phyloP scores from a whole-genome alignment of 1,284 basidiomycete species.

The Neonothopanus nambi region DNA sequence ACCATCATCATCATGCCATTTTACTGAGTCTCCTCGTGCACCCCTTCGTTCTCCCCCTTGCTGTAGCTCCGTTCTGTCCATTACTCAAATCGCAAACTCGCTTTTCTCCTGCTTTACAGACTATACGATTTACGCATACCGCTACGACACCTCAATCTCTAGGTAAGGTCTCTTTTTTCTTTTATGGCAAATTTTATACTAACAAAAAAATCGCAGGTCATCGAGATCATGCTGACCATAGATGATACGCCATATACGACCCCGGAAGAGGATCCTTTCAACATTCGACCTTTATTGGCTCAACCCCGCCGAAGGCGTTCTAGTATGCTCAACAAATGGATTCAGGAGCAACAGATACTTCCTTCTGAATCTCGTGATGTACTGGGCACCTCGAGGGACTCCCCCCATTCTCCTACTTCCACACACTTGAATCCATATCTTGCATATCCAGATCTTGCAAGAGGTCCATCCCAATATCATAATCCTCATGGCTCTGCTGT shows the following conservation, averaged over 20 bases:
- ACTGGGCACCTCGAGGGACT: conserved; percentile 24
- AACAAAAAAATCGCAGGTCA: no score
- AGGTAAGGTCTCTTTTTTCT: background rate
- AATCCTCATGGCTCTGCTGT: conserved; percentile 34
- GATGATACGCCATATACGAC: conserved; percentile 46
- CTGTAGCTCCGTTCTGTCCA: no score
- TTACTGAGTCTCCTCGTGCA: background rate
- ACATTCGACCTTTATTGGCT: conserved; percentile 32
- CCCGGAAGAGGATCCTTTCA: conserved; percentile 52
- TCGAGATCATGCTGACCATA: background rate
- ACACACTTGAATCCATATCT: conserved; percentile 48
- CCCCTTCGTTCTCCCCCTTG: no score
- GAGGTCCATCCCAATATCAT: conserved; percentile 19
- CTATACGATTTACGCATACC: background rate
- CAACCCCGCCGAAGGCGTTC: conserved; percentile 45
- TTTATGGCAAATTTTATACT: no score
- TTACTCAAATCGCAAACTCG: no score
- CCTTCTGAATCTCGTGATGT: conserved; percentile 16
- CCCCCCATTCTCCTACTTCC: no score
- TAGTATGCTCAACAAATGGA: conserved; percentile 68
- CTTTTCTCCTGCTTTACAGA: no score
- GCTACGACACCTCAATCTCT: conserved; percentile 5
- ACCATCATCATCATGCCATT: conserved; percentile 5
- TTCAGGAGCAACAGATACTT: conserved; percentile 56
- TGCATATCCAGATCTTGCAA: conserved; percentile 51